These are phyloP conservation scores for Monosporozyma aerobia DNA, from an alignment of 805 yeast species.

Conservation along the genomic window DNA sequence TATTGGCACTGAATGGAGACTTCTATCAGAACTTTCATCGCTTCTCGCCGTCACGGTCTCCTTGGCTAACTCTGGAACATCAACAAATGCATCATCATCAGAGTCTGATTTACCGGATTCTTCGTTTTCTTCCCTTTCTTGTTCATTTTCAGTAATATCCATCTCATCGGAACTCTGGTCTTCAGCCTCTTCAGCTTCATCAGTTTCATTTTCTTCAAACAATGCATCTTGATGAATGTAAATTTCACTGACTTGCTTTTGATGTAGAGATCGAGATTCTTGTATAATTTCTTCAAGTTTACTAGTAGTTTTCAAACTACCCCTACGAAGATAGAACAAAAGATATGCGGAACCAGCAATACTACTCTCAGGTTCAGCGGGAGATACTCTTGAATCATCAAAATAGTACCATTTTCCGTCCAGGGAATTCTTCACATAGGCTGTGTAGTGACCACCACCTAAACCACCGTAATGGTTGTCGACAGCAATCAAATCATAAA, in stretches of 20 bases:
- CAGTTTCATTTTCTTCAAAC: slow-evolving; percentile 20
- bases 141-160: slow-evolving; percentile 10
- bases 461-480: slow-evolving; percentile 94
- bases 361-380: slow-evolving; percentile 49
- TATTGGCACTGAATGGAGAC: slow-evolving; percentile 2
- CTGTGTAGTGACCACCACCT: slow-evolving; percentile 97
- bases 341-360: slow-evolving; percentile 78
- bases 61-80: neutral
- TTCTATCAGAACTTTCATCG: slow-evolving; percentile 2
- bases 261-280: slow-evolving; percentile 33
- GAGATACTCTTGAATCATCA: slow-evolving; percentile 72
- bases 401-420: slow-evolving; percentile 81
- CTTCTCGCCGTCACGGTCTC: slow-evolving; percentile 1
- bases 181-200: slow-evolving; percentile 18
- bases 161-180: neutral
- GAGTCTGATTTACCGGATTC: neutral
- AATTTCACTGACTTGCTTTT: slow-evolving; percentile 16
- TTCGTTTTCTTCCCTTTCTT: neutral
- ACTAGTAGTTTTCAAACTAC: slow-evolving; percentile 32
- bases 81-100: neutral
- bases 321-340: slow-evolving; percentile 62
- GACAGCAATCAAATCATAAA: slow-evolving; percentile 84
- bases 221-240: slow-evolving; percentile 18
- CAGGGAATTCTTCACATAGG: slow-evolving; percentile 70
- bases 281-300: slow-evolving; percentile 32